These are phyloP conservation scores for Nemania diffusa DNA, from an alignment of 2,329 filamentous ascomycete species.

Conservation along the genomic window DNA sequence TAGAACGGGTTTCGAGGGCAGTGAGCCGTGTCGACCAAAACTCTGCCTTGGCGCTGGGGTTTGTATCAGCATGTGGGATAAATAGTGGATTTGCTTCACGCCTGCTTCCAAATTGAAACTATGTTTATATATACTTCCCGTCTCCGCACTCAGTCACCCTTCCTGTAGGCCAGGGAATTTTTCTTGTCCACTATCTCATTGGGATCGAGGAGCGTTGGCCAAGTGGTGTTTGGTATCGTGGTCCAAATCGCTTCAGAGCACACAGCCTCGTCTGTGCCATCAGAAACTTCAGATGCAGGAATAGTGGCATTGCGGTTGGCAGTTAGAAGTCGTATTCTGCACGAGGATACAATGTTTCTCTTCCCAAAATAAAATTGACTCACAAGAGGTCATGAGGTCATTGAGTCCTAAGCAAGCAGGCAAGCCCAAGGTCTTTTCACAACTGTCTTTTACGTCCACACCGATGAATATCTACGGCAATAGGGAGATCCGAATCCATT, in stretches of 20 bases:
- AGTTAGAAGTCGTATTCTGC: background rate
- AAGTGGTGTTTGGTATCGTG: background rate
- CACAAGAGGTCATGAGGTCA: background rate
- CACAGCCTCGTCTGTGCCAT: slow-evolving; percentile 11
- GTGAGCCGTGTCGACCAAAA: background rate
- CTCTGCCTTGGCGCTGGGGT: background rate
- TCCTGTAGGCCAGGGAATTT: background rate
- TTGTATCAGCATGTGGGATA: background rate
- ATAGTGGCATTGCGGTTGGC: background rate
- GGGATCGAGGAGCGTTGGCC: background rate
- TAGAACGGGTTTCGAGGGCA: slow-evolving; percentile 5
- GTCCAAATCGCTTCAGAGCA: background rate
- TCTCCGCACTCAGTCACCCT: background rate
- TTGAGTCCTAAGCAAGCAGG: background rate
- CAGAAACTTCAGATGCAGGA: background rate
- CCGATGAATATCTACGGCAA: background rate
- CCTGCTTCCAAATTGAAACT: slow-evolving; percentile 6
- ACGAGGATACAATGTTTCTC: background rate
- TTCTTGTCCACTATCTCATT: background rate
- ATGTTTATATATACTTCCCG: background rate
- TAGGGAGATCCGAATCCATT: background rate
- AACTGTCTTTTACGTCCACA: background rate
- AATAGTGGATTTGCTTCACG: background rate
- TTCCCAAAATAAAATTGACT: background rate
- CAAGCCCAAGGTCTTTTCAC: background rate